phyloP scores from a whole-genome alignment of 2,329 filamentous ascomycete genomes.

The Aspergillus alliaceus region DNA sequence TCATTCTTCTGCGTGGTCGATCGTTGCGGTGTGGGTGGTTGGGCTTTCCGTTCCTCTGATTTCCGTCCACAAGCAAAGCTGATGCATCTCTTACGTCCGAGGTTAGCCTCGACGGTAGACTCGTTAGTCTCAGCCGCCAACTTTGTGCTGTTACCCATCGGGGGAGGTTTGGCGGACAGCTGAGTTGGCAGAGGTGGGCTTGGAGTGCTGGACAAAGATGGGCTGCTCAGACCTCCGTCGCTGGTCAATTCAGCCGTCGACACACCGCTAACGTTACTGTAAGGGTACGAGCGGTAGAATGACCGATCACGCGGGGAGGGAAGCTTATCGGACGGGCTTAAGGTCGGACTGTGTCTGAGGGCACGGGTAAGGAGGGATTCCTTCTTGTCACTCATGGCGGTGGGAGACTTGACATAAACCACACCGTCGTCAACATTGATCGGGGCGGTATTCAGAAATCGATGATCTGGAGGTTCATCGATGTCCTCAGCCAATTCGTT shows the following conservation, averaged over 20 bases:
- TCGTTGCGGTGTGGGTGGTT: conserved; percentile 23
- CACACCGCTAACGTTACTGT: conserved; percentile 75
- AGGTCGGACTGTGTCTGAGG: conserved; percentile 67
- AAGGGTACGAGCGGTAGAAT: conserved; percentile 59
- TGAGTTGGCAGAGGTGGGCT: conserved; percentile 72
- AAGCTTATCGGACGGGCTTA: conserved; percentile 34
- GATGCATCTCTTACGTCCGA: conserved; percentile 82
- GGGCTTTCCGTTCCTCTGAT: conserved; percentile 46
- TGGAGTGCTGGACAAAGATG: conserved; percentile 80
- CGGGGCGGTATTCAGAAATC: conserved; percentile 27
- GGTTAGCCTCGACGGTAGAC: conserved; percentile 60
- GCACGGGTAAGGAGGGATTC: conserved; percentile 87
- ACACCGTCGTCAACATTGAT: conserved; percentile 29
- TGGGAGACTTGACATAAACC: conserved; percentile 49
- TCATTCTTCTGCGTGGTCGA: conserved; percentile 22
- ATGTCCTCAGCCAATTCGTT: conserved; percentile 72
- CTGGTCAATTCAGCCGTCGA: conserved; percentile 94
- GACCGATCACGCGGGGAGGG: conserved; percentile 43
- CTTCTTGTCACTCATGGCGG: conserved; percentile 56
- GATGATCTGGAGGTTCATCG: conserved; percentile 80
- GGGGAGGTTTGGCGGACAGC: conserved; percentile 27
- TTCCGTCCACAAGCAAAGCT: conserved; percentile 83
- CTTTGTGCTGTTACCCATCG: conserved; percentile 19
- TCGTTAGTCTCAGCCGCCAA: conserved; percentile 46
- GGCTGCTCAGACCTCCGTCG: conserved; percentile 86